Percentiles rank a stretch among this genome's conserved stretches.
phyloP scores from a whole-genome alignment of 116 monocot species.

The Iris pallida region DNA sequence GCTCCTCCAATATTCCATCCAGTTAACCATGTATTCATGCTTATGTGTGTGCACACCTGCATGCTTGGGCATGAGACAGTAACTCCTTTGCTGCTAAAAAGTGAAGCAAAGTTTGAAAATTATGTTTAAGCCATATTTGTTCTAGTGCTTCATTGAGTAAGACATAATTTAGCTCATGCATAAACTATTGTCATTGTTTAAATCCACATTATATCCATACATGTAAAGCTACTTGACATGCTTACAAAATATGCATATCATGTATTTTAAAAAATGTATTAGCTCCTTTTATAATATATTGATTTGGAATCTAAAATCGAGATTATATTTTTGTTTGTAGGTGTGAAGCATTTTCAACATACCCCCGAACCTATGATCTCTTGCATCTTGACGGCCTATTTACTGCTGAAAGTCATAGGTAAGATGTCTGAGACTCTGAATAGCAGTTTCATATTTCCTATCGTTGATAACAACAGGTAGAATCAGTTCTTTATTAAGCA shows the following conservation, averaged over 20 bases:
- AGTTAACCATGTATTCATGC: no score
- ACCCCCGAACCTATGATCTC: conserved; percentile 85
- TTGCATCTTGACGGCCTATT: conserved; percentile 82
- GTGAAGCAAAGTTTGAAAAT: no score
- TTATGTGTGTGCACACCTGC: no score
- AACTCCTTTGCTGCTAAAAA: no score
- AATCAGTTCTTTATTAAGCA: no score
- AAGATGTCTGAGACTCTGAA: conserved; percentile 5
- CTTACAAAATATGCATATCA: neutral
- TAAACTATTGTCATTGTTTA: neutral
- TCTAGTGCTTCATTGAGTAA: neutral
- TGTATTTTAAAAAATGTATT: neutral
- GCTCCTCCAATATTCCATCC: no score
- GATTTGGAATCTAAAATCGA: neutral
- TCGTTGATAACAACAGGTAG: no score
- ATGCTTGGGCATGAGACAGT: no score
- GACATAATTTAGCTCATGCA: neutral
- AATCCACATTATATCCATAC: neutral
- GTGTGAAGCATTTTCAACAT: conserved; percentile 91
- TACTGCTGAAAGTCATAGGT: conserved; percentile 86
- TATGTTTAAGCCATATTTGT: neutral
- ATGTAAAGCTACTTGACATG: neutral
- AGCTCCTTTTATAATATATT: neutral
- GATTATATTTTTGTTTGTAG: conserved; percentile 21
- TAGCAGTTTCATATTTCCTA: no score